A percentile compares a stretch with the other conserved stretches of the same genome.
Evolutionary conservation across 164 flowering plant species (phyloP).

Genomic region (Aristolochia fimbriata): DNA sequence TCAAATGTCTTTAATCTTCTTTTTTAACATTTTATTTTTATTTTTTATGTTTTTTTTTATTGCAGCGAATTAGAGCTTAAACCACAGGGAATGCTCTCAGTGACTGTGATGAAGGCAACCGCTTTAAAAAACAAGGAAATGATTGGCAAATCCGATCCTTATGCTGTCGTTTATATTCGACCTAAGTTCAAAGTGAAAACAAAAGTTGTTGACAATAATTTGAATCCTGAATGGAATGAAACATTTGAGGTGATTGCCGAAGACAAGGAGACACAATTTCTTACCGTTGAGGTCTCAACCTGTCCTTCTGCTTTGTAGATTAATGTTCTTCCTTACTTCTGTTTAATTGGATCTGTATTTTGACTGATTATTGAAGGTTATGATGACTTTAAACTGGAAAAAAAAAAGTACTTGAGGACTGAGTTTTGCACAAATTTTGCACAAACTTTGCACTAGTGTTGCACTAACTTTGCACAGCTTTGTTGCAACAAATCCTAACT

Average conservation of each 20-base stretch:
- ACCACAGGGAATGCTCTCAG: slow-evolving; percentile 73
- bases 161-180: slow-evolving; percentile 58
- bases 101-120: slow-evolving; percentile 67
- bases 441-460: too few species aligned
- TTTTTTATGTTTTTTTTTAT: slow-evolving; percentile 2
- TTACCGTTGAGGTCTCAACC: slow-evolving; percentile 62
- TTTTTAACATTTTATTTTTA: too few species aligned
- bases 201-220: slow-evolving; percentile 66
- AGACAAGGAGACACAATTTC: slow-evolving; percentile 92
- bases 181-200: slow-evolving; percentile 82
- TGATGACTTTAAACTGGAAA: neutral
- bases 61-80: slow-evolving; percentile 96
- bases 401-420: neutral
- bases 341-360: neutral
- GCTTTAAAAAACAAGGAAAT: slow-evolving; percentile 92
- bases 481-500: neutral
- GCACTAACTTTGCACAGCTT: too few species aligned
- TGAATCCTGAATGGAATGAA: slow-evolving; percentile 91
- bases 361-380: too few species aligned
- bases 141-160: slow-evolving; percentile 98
- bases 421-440: too few species aligned
- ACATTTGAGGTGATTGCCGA: slow-evolving; percentile 85
- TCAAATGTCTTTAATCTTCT: too few species aligned
- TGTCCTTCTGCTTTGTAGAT: neutral
- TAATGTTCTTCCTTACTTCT: too few species aligned